Evolutionary conservation across 176 grass and related monocot species (phyloP).

Genomic region (Aechmea fasciata): DNA sequence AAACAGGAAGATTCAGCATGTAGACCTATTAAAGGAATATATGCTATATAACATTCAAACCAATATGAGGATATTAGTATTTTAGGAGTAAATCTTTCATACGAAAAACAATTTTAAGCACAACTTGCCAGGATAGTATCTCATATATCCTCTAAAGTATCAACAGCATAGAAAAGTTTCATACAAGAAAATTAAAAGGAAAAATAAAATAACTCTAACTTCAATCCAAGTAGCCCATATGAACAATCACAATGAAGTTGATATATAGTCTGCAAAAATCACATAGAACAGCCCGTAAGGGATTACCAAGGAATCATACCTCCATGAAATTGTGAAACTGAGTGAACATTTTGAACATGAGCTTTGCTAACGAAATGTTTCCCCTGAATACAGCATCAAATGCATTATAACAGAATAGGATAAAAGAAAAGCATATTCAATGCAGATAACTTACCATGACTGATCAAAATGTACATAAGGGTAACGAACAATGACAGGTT

Average conservation of each 20-base stretch:
- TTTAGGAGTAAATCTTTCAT: too few relatives aligned
- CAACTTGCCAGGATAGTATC: too few relatives aligned
- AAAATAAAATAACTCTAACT: too few relatives aligned
- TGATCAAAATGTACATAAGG: slow-evolving; percentile 97
- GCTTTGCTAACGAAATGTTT: slow-evolving; percentile 64
- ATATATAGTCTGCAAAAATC: neutral
- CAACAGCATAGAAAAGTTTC: too few relatives aligned
- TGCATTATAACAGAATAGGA: neutral
- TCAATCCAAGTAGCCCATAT: neutral
- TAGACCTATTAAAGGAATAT: too few relatives aligned
- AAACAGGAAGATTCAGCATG: too few relatives aligned
- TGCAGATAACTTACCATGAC: slow-evolving; percentile 58
- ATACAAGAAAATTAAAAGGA: too few relatives aligned
- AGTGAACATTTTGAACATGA: slow-evolving; percentile 99
- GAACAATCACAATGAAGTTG: neutral
- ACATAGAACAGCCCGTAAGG: neutral
- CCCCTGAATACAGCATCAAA: slow-evolving; percentile 46
- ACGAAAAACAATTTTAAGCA: too few relatives aligned
- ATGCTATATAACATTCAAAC: too few relatives aligned
- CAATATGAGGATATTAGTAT: too few relatives aligned
- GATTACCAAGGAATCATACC: slow-evolving; percentile 30
- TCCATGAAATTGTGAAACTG: slow-evolving; percentile 99
- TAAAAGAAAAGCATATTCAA: neutral
- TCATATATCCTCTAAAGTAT: too few relatives aligned
- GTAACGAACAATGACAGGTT: slow-evolving; percentile 83